Percentiles rank a stretch among this genome's conserved stretches.
phyloP scores from a whole-genome alignment of 176 grass and related monocot species.

The Zoysia japonica region DNA sequence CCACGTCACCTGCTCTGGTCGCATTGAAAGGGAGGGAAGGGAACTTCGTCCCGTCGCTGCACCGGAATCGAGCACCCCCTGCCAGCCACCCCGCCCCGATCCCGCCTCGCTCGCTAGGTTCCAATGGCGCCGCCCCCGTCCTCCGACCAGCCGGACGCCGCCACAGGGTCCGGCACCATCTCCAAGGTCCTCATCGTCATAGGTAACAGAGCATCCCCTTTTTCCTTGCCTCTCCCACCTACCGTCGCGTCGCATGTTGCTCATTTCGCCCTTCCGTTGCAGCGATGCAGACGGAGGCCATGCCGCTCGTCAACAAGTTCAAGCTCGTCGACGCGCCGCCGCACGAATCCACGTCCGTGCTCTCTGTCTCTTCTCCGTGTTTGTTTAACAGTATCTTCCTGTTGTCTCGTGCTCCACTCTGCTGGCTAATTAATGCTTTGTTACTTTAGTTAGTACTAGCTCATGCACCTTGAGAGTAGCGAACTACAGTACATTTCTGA shows the following conservation, averaged over 20 bases:
- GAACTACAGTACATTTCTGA: too few relatives aligned
- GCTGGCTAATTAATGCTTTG: background rate
- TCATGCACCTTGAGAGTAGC: too few relatives aligned
- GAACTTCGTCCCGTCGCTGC: too few relatives aligned
- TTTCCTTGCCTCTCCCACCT: background rate
- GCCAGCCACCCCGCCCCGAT: background rate
- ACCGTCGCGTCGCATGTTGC: background rate
- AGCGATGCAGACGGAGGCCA: slow-evolving; percentile 93
- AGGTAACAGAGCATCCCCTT: slow-evolving; percentile 31
- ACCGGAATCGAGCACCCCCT: too few relatives aligned
- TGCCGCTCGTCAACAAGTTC: slow-evolving; percentile 71
- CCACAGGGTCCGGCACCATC: slow-evolving; percentile 30
- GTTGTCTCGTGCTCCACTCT: background rate
- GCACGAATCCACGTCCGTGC: slow-evolving; percentile 52
- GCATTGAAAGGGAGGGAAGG: too few relatives aligned
- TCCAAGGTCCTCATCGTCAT: slow-evolving; percentile 78
- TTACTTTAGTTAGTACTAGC: background rate
- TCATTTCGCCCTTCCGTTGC: background rate
- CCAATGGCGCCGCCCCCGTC: slow-evolving; percentile 39
- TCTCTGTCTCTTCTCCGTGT: background rate
- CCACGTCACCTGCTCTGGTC: too few relatives aligned
- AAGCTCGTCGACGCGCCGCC: slow-evolving; percentile 51
- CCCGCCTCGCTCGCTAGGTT: background rate
- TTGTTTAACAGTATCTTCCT: too few relatives aligned
- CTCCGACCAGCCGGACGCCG: slow-evolving; percentile 10